Base-by-base conservation (phyloP, 139 green algal species). In the Spirogloea muscicola region DNA sequence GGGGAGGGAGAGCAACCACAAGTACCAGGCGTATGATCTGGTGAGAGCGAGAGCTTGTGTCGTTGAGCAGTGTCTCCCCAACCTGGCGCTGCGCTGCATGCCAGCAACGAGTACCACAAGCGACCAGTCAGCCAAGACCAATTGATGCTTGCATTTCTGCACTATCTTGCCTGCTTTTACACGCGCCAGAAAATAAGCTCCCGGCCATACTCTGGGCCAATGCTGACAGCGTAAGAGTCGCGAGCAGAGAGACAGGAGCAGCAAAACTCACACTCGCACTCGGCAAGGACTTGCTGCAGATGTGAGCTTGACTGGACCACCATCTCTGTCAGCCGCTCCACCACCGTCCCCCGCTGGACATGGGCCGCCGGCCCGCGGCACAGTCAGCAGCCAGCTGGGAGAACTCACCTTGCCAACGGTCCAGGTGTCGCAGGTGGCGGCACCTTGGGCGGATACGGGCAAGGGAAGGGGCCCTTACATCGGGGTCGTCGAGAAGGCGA, bases 291-390 rank as follows among this genome's bases (percentile, higher is more conserved):
- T 16, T 74, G 55, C 13, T 55, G 25, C 16, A 69, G 60, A n/a
- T 69, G 60, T 13, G 7, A n/a, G 10, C 18, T 60, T 31, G 65
- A 86, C 31, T 86, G 88, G 3, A 98, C 93, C 51, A 96, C 92
- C 44, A 95, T 90, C 78, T 98, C 94, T 0, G 86, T 82, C 85
- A 98, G 80, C 3, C 91, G 91, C 25, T 86, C 89, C 41, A 98
- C 94, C 43, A 94, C 74, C 10, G 65, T 78, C 25, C 74, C 74
- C 7, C 66, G 51, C 74, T 80, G 72, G 55, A 6, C 43, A 51
- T n/a, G n/a, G n/a, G 49, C 10, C 49, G 16, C 49, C 27, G 27
- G 48, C 48, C 27, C 3, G 3, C 48, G 29, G n/a, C 48, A 3
- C 48, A 58, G n/a, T 25, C 27, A 3, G 48, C 48, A 58, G 27